Evolutionary conservation across 371 early-diverging fungal species (phyloP), one percentile per base, ranked within the genome.

Genomic region (Rhizopus arrhizus): DNA sequence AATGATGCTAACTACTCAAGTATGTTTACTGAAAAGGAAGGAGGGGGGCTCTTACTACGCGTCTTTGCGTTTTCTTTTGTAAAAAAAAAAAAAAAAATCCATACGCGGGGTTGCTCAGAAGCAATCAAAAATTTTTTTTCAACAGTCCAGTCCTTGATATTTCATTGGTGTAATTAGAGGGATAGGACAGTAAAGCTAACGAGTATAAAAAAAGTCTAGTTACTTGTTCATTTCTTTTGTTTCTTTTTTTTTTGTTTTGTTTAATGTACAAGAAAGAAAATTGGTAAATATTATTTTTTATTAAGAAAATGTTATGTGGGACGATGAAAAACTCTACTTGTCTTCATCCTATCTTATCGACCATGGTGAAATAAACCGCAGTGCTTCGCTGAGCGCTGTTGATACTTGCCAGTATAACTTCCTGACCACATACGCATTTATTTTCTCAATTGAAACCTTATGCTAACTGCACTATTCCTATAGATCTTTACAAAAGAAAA

Each of bases 391-490:
- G 72, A 72, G 72, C 63, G 69, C 66, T 68, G 72, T 68, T 65
- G 72, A 72, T 72, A 72, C 72, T 72, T 72, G 72, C 72, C 72
- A 72, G 72, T 72, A 72, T 72, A 72, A 65, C 61, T 68, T 66
- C 72, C 72, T 68, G 72, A 72, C 72, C 53, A 56, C 59, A 59
- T n/a, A 43, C 10, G 5, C 11, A 36, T 9, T 36, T 36, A 22
- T 22, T 22, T 22, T 22, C 22, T 22, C 22, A 22, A 22, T 22
- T 22, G 22, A 2, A 22, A 22, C 22, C 2, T 22, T 22, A 22
- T 0, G 22, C 22, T 22, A 22, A 22, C 22, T 22, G 1, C 2
- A 22, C 22, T 22, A 22, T 22, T 22, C 22, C 22, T 22, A 0
- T 22, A 36, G 36, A 36, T 36, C 11, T 36, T 36, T 22, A 22